These are phyloP conservation scores for Echeveria elegans DNA, from an alignment of 164 flowering plant species.

Conservation along the genomic window DNA sequence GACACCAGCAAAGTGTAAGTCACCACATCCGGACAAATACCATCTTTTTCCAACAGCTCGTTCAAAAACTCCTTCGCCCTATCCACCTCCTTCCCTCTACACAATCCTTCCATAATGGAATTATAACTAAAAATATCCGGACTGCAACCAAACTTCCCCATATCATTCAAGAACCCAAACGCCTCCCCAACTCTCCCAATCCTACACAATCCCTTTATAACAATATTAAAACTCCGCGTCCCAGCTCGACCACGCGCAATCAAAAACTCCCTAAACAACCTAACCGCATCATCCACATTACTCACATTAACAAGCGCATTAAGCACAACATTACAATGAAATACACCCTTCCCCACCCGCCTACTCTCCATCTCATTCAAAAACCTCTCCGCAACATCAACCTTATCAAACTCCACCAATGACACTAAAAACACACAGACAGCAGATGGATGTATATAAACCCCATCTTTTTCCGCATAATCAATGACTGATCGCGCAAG, in stretches of 20 bases:
- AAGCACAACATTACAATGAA: constrained; percentile 46
- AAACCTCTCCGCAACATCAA: constrained; percentile 31
- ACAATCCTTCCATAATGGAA: constrained; percentile 59
- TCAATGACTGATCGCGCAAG: constrained; percentile 38
- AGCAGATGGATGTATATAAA: constrained; percentile 27
- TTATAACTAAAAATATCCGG: constrained; percentile 70
- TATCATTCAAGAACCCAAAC: constrained; percentile 40
- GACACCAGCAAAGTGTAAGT: constrained; percentile 65
- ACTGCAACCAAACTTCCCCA: constrained; percentile 53
- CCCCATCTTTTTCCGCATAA: constrained; percentile 54
- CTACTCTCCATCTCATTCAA: constrained; percentile 25
- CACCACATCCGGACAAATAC: constrained; percentile 40
- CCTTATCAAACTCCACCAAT: constrained; percentile 31
- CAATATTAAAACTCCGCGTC: constrained; percentile 60
- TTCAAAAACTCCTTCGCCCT: constrained; percentile 39
- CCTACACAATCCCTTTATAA: constrained; percentile 58
- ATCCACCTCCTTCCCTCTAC: constrained; percentile 39
- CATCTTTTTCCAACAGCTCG: constrained; percentile 24
- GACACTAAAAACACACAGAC: constrained; percentile 35
- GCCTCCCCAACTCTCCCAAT: constrained; percentile 39
- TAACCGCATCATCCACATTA: constrained; percentile 48
- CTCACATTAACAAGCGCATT: constrained; percentile 34
- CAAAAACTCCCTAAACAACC: constrained; percentile 40
- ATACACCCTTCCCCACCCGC: constrained; percentile 15
- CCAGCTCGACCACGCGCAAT: constrained; percentile 27